Conservation (phyloP, 2,329 filamentous ascomycete genomes). For the Ceratocystis ficicola region DNA sequence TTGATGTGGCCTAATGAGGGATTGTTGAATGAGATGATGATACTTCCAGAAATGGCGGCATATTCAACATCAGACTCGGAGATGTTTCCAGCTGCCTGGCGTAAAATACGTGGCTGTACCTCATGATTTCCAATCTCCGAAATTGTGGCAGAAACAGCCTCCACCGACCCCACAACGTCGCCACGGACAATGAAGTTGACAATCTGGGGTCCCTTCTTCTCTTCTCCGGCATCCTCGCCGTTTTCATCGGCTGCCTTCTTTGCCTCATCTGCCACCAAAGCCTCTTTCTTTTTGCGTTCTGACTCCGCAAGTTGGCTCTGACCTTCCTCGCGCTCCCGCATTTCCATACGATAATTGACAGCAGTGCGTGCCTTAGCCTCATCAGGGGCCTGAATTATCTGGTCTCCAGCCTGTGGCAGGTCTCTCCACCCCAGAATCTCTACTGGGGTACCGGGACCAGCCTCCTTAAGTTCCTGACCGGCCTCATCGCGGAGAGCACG, state of each 20-base stretch:
- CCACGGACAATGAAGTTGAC: constrained; percentile 82
- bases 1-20: constrained; percentile 54
- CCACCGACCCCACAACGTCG: constrained; percentile 86
- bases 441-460: constrained; percentile 76
- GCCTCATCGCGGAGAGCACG: constrained; percentile 75
- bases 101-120: constrained; percentile 63
- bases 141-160: constrained; percentile 72
- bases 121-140: constrained; percentile 73
- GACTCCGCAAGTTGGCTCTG: constrained; percentile 73
- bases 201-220: constrained; percentile 33
- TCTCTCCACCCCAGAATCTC: constrained; percentile 93
- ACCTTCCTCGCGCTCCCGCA: constrained; percentile 56
- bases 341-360: constrained; percentile 61
- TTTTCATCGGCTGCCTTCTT: constrained; percentile 29
- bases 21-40: constrained; percentile 80
- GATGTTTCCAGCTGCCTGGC: constrained; percentile 64
- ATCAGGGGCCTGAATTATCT: constrained; percentile 68
- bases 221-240: constrained; percentile 30
- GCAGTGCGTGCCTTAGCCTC: constrained; percentile 71
- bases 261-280: constrained; percentile 32
- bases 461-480: constrained; percentile 57
- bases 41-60: constrained; percentile 61
- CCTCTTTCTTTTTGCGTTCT: constrained; percentile 50
- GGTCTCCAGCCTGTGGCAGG: constrained; percentile 67
- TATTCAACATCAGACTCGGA: constrained; percentile 82